phyloP scores from a whole-genome alignment of 768 basidiomycete genomes.

The Sarcodon aspratus region DNA sequence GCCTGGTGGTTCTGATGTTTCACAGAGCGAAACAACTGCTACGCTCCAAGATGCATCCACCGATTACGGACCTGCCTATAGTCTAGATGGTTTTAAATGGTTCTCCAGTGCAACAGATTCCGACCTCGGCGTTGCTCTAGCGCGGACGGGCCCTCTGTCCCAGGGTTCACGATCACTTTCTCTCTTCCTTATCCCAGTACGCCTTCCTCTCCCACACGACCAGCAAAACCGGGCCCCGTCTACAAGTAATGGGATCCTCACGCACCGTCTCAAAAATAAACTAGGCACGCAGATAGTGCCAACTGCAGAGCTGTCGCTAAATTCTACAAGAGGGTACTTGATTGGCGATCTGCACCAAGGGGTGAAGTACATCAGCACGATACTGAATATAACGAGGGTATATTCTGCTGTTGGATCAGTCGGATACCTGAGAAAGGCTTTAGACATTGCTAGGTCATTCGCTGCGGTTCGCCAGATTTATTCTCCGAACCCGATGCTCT shows the following conservation, averaged over 20 bases:
- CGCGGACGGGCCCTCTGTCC: conserved; percentile 47
- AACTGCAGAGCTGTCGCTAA: conserved; percentile 62
- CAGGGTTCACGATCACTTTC: conserved; percentile 58
- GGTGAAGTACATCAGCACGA: conserved; percentile 54
- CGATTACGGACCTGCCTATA: conserved; percentile 38
- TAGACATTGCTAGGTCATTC: conserved; percentile 56
- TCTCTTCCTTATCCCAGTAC: conserved; percentile 62
- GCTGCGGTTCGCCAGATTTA: conserved; percentile 47
- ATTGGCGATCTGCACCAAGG: conserved; percentile 49
- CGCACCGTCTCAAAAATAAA: conserved; percentile 73
- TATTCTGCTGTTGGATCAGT: conserved; percentile 49
- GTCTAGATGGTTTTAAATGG: conserved; percentile 69
- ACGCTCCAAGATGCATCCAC: conserved; percentile 16
- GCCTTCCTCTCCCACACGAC: conserved; percentile 34
- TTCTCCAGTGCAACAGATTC: conserved; percentile 78
- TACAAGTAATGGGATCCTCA: conserved; percentile 50
- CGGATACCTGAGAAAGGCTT: conserved; percentile 42
- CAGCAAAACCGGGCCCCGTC: conserved; percentile 28
- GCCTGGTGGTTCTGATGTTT: conserved; percentile 68
- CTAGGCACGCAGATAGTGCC: conserved; percentile 65
- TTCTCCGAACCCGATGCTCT: conserved; percentile 31
- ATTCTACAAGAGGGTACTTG: conserved; percentile 48
- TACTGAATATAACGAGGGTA: conserved; percentile 69
- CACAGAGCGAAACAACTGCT: conserved; percentile 60
- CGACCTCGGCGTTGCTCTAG: conserved; percentile 59